Evolutionary conservation across 805 yeast species (phyloP), one percentile per base, ranked within the genome.

Genomic region (Candida andamanensis): DNA sequence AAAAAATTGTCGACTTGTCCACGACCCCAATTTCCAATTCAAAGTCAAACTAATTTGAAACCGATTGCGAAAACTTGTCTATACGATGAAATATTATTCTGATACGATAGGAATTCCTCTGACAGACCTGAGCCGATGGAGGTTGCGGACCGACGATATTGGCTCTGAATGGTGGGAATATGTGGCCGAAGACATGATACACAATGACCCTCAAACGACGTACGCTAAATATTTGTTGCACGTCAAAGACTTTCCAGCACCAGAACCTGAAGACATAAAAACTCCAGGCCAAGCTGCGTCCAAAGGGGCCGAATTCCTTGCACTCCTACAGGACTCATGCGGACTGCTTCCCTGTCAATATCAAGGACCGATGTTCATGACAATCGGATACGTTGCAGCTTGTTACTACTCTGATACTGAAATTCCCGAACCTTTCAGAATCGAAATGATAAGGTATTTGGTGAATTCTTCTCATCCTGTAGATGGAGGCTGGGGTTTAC

Each of bases 401-500:
- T 70, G 74, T 41, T 85, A 87, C 56, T 78, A 78, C 52, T 72
- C 89, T 9, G 72, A 75, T 22, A 69, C 76, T 0, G 74, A 73
- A 8, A 82, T 92, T 22, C 80, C 89, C 0, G 78, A 76, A 18
- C 79, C 74, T 23, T 74, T 71, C 46, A 66, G 66, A 41, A 58
- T 60, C 10, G 99, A 92, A 56, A 58, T 92, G 50, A 76, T 83
- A 17, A 69, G 98, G 37, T 92, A 89, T 51, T 59, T 92, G 12
- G 85, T 86, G n/a, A 92, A 92, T 53, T 74, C 85, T 0, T 80
- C 97, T 0, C 96, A 92, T 53, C 97, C 97, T 0, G 95, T 89
- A 1, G 98, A 92, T 56, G 99, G 99, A n/a, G 99, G 98, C 2
- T 92, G 99, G 99, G 99, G 99, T 0, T 66, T 92, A 23, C 97